Evolutionary conservation across 2,329 filamentous ascomycete genomes (phyloP).

Genomic region (Paracamarosporium sp.): DNA sequence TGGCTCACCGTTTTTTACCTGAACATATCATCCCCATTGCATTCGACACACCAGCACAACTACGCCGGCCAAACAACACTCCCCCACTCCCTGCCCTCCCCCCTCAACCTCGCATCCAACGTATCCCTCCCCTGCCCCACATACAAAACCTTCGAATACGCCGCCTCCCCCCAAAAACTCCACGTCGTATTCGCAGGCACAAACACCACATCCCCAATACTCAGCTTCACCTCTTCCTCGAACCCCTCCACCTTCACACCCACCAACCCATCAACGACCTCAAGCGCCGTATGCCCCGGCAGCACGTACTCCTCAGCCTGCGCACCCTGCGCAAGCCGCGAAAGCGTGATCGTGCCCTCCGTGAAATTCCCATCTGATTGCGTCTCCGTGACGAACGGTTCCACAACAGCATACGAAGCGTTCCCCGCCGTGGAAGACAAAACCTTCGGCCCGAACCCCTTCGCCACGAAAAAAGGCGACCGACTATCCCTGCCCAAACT

Average conservation of each 20-base stretch:
- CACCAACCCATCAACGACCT: constrained; percentile 49
- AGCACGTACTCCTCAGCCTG: constrained; percentile 30
- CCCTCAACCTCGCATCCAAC: constrained; percentile 22
- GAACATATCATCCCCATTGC: not conserved
- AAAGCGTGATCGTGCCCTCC: constrained; percentile 53
- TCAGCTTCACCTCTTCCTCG: constrained; percentile 36
- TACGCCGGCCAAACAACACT: constrained; percentile 20
- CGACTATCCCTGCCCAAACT: constrained; percentile 34
- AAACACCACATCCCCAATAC: constrained; percentile 49
- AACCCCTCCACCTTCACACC: constrained; percentile 38
- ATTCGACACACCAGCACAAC: too few species aligned
- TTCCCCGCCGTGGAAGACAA: constrained; percentile 44
- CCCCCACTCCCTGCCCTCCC: constrained; percentile 19
- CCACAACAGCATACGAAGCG: constrained; percentile 50
- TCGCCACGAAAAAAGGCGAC: constrained; percentile 54
- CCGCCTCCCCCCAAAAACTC: constrained; percentile 38
- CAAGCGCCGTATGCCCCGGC: constrained; percentile 44
- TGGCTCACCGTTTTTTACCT: too few species aligned
- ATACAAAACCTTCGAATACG: constrained; percentile 31
- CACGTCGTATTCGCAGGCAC: constrained; percentile 43
- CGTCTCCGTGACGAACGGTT: constrained; percentile 51
- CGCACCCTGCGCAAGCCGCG: constrained; percentile 25
- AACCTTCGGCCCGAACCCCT: constrained; percentile 56
- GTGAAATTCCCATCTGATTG: constrained; percentile 53
- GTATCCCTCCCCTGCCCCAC: constrained; percentile 26